Percentiles rank a stretch among this genome's conserved stretches.
These are phyloP conservation scores for Xylaria sp. DNA, from an alignment of 2,329 filamentous ascomycete species.

Conservation along the genomic window DNA sequence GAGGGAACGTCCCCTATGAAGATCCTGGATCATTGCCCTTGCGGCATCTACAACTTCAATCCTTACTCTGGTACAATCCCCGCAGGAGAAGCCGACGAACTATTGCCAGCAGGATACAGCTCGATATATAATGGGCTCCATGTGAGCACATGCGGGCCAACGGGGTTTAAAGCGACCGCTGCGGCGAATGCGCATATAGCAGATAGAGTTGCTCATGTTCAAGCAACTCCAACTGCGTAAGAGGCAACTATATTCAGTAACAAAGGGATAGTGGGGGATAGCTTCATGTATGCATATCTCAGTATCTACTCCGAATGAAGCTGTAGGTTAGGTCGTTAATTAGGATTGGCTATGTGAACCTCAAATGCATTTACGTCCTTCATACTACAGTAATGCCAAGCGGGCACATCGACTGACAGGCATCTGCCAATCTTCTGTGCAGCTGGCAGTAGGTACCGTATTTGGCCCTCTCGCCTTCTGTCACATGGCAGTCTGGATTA, in stretches of 20 bases:
- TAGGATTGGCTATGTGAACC: no score
- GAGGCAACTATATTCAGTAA: background rate
- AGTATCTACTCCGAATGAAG: no score
- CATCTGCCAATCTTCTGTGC: background rate
- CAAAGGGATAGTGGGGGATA: no score
- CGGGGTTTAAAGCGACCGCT: conserved; percentile 4
- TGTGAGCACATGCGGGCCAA: conserved; percentile 36
- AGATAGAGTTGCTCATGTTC: conserved; percentile 13
- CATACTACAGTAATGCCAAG: no score
- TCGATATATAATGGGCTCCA: conserved; percentile 39
- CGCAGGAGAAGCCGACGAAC: conserved; percentile 42
- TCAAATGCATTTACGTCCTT: no score
- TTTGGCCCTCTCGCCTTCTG: no score
- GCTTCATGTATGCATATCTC: no score
- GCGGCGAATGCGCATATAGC: background rate
- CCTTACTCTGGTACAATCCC: conserved; percentile 59
- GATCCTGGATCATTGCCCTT: conserved; percentile 54
- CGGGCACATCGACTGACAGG: background rate
- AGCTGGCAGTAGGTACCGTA: background rate
- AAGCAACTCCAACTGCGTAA: conserved; percentile 19
- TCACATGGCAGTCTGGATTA: background rate
- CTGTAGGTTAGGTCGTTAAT: no score
- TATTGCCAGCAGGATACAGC: conserved; percentile 43
- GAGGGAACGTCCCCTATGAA: conserved; percentile 56
- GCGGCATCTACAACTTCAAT: conserved; percentile 63